Evolutionary conservation across 2,329 filamentous ascomycete genomes (phyloP).

Genomic region (Madurella fahalii): DNA sequence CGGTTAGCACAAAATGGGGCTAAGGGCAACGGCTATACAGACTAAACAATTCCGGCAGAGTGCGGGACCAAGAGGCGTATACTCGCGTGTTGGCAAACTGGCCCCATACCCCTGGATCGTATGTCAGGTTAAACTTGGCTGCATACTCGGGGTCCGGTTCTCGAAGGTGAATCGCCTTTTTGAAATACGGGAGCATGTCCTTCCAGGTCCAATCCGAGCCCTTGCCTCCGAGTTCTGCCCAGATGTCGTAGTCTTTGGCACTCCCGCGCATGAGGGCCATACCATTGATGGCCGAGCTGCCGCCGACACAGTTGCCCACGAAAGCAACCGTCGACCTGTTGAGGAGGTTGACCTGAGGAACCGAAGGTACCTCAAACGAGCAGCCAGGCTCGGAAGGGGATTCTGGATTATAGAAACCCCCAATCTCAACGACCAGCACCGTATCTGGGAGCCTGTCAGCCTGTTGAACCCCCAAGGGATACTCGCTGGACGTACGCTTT

Average conservation of each 20-base stretch:
- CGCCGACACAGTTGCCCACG: constrained; percentile 33
- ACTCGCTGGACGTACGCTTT: not conserved
- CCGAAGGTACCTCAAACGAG: constrained; percentile 28
- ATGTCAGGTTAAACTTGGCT: constrained; percentile 16
- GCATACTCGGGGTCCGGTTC: constrained; percentile 15
- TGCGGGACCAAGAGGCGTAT: too few species aligned
- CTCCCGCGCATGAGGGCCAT: constrained; percentile 23
- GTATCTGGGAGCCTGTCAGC: not conserved
- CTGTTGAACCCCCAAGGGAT: too few species aligned
- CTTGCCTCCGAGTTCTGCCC: constrained; percentile 22
- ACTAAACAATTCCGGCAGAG: too few species aligned
- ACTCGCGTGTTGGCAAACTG: constrained; percentile 29
- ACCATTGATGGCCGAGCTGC: constrained; percentile 26
- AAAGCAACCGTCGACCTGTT: constrained; percentile 25
- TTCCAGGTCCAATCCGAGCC: constrained; percentile 24
- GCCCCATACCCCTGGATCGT: constrained; percentile 33
- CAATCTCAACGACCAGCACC: constrained; percentile 28
- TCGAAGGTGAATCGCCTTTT: constrained; percentile 19
- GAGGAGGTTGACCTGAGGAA: constrained; percentile 27
- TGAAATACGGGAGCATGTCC: constrained; percentile 24
- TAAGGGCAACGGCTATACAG: too few species aligned
- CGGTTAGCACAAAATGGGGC: too few species aligned
- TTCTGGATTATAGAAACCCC: constrained; percentile 13
- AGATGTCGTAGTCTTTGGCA: constrained; percentile 21
- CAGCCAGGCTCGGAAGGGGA: not conserved